Conservation (phyloP, 2,329 filamentous ascomycete species). For the Waltergamsia citrina region DNA sequence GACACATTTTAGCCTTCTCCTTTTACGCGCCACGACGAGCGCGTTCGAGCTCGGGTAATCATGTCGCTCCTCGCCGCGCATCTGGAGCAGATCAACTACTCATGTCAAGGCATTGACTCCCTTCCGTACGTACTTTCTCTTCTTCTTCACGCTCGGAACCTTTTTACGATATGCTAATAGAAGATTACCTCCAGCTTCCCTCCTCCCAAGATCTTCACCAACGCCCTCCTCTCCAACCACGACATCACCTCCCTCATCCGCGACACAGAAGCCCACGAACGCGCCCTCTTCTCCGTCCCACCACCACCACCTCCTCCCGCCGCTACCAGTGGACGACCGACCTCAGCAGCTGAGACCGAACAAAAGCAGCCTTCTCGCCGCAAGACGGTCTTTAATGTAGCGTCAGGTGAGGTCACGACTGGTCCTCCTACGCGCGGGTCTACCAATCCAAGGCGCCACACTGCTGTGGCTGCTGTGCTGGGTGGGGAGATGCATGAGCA, state of each 20-base stretch:
- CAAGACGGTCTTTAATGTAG: slow-evolving; percentile 58
- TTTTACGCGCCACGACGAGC: no score
- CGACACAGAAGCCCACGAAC: slow-evolving; percentile 90
- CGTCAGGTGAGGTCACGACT: slow-evolving; percentile 52
- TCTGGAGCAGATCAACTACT: slow-evolving; percentile 67
- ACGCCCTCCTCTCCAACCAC: slow-evolving; percentile 75
- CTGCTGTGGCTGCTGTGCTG: slow-evolving; percentile 81
- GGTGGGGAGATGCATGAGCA: slow-evolving; percentile 79
- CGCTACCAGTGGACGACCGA: slow-evolving; percentile 13
- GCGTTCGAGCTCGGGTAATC: no score
- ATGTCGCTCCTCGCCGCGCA: slow-evolving; percentile 65
- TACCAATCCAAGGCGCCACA: slow-evolving; percentile 54
- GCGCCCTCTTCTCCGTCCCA: slow-evolving; percentile 87
- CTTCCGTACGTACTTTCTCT: slow-evolving; percentile 48
- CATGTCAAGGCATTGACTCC: slow-evolving; percentile 66
- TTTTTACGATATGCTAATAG: not conserved
- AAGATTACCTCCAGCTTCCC: slow-evolving; percentile 55
- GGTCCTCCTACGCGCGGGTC: slow-evolving; percentile 30
- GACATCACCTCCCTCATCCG: slow-evolving; percentile 94
- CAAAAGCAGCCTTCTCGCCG: slow-evolving; percentile 27
- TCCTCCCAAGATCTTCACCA: slow-evolving; percentile 88
- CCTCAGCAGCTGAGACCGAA: slow-evolving; percentile 28
- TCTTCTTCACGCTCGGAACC: not conserved
- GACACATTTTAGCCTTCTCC: no score
- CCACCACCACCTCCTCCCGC: slow-evolving; percentile 52